Evolutionary conservation across 2,329 filamentous ascomycete species (phyloP).

Genomic region (Aureobasidium sp.): DNA sequence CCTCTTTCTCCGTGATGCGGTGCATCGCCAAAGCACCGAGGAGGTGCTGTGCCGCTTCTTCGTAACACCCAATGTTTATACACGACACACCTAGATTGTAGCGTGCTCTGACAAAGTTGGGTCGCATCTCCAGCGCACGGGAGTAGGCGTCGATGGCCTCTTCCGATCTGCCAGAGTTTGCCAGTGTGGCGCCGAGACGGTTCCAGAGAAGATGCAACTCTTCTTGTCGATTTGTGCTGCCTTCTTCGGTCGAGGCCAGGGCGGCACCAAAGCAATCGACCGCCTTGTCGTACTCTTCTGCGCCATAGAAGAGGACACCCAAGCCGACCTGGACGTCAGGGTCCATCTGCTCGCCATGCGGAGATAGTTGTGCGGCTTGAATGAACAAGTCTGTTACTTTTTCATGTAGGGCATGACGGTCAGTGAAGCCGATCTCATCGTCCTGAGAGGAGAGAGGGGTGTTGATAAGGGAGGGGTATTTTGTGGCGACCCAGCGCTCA

Average conservation of each 20-base stretch:
- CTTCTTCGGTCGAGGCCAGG: slow-evolving; percentile 75
- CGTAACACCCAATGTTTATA: slow-evolving; percentile 94
- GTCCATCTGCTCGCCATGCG: slow-evolving; percentile 91
- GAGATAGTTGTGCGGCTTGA: slow-evolving; percentile 81
- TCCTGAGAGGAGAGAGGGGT: slow-evolving; percentile 65
- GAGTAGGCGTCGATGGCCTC: slow-evolving; percentile 97
- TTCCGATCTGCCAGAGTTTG: slow-evolving; percentile 87
- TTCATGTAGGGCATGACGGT: slow-evolving; percentile 81
- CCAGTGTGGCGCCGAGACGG: slow-evolving; percentile 87
- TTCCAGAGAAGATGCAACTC: slow-evolving; percentile 97
- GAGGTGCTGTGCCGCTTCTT: slow-evolving; percentile 87
- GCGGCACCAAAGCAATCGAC: slow-evolving; percentile 97
- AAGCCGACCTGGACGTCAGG: slow-evolving; percentile 96
- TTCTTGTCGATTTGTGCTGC: slow-evolving; percentile 72
- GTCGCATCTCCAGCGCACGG: slow-evolving; percentile 78
- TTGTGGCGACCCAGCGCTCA: slow-evolving; percentile 92
- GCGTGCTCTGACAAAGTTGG: slow-evolving; percentile 92
- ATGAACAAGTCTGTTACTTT: slow-evolving; percentile 90
- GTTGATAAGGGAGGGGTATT: slow-evolving; percentile 77
- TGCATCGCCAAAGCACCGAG: slow-evolving; percentile 92
- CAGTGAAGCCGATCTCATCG: slow-evolving; percentile 85
- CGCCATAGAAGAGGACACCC: slow-evolving; percentile 94
- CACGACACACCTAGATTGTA: slow-evolving; percentile 96
- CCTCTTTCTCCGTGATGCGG: slow-evolving; percentile 81
- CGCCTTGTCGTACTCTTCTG: slow-evolving; percentile 96